Evolutionary conservation across 495 filamentous ascomycete genomes (phyloP).

Genomic region (Aspergillus nanangensis): DNA sequence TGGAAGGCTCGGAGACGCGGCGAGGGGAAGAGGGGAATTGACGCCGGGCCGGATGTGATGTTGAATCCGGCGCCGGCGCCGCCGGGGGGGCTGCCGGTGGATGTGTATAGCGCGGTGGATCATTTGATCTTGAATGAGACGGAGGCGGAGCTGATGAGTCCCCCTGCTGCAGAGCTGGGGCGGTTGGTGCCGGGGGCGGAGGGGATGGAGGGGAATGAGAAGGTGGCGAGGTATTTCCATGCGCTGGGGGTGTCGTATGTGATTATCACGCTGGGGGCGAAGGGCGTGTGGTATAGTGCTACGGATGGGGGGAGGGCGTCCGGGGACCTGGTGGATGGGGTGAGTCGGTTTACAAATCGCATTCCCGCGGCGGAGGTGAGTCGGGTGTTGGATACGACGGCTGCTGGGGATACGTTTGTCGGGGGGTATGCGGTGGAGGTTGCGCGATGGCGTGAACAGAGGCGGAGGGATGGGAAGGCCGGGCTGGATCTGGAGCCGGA

Average conservation of each 20-base stretch:
- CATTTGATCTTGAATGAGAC: constrained; percentile 90
- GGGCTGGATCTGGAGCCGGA: constrained; percentile 30
- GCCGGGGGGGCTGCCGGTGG: constrained; percentile 54
- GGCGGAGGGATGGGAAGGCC: constrained; percentile 28
- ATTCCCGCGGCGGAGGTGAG: constrained; percentile 52
- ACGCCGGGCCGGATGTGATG: constrained; percentile 51
- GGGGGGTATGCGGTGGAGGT: constrained; percentile 77
- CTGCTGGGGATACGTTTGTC: constrained; percentile 91
- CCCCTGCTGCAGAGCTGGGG: constrained; percentile 28
- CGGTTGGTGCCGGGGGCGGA: constrained; percentile 32
- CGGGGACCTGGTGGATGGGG: constrained; percentile 27
- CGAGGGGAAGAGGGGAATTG: constrained; percentile 41
- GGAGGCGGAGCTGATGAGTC: constrained; percentile 71
- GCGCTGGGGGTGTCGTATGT: constrained; percentile 66
- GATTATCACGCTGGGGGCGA: constrained; percentile 75
- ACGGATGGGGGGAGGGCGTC: constrained; percentile 27
- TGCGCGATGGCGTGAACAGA: constrained; percentile 35
- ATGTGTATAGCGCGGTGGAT: constrained; percentile 63
- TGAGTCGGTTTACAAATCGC: constrained; percentile 32
- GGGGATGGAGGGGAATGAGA: constrained; percentile 43
- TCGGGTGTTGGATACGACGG: constrained; percentile 88
- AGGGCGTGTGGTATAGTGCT: constrained; percentile 63
- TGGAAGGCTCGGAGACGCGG: constrained; percentile 40
- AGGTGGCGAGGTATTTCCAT: constrained; percentile 57
- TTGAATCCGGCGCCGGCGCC: constrained; percentile 85